phyloP scores from a whole-genome alignment of 345 rosid genomes.

The Sapria himalayana region DNA sequence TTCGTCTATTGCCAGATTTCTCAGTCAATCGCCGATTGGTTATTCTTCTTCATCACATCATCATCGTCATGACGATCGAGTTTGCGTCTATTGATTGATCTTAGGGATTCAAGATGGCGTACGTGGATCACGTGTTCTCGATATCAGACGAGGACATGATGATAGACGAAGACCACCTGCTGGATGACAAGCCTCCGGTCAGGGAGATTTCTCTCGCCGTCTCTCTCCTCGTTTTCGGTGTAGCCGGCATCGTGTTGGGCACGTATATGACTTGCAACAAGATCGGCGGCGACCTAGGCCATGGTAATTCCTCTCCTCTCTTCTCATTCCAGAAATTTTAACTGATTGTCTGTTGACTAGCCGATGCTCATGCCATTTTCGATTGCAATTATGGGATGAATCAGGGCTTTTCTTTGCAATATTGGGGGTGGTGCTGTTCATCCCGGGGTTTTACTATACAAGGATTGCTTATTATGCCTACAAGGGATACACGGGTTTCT shows the following conservation, averaged over 20 bases:
- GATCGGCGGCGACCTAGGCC: conserved; percentile 80
- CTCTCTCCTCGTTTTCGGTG: conserved; percentile 70
- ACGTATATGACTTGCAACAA: conserved; percentile 46
- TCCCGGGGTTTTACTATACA: conserved; percentile 84
- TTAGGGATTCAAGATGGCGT: conserved; percentile 40
- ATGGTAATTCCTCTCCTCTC: conserved; percentile 19
- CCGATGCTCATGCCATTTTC: no score
- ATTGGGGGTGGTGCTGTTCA: conserved; percentile 63
- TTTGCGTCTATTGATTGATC: no score
- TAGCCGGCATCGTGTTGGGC: conserved; percentile 51
- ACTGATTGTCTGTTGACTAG: neutral
- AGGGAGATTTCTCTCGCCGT: conserved; percentile 90
- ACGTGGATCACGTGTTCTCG: conserved; percentile 93
- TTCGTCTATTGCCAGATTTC: no score
- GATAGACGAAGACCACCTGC: conserved; percentile 42
- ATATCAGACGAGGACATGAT: conserved; percentile 82
- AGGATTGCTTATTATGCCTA: conserved; percentile 88
- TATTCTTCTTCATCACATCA: no score
- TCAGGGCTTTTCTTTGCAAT: conserved; percentile 80
- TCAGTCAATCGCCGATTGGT: no score
- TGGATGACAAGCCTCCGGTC: conserved; percentile 64
- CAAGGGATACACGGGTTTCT: conserved; percentile 93
- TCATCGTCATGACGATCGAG: no score
- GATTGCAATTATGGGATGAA: conserved; percentile 2
- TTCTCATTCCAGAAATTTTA: no score